These are phyloP conservation scores for Eleusine coracana DNA, from an alignment of 176 grass and related monocot species.

Conservation along the genomic window DNA sequence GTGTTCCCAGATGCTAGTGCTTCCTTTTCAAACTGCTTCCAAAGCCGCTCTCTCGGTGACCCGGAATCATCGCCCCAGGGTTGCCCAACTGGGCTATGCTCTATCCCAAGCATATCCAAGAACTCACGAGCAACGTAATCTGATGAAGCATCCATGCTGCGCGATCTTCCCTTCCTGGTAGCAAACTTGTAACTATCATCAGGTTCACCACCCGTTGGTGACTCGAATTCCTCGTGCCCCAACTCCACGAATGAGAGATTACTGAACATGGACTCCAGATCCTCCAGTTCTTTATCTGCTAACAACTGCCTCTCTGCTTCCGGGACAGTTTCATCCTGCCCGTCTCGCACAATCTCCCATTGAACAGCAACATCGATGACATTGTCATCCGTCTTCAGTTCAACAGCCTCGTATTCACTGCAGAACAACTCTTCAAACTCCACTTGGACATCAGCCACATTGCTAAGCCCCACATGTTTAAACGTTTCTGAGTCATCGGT, in stretches of 20 bases:
- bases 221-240: constrained; percentile 57
- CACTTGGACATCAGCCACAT: constrained; percentile 23
- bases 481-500: constrained; percentile 45
- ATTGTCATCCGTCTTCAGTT: constrained; percentile 32
- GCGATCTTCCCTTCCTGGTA: constrained; percentile 58
- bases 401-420: not conserved
- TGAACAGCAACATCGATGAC: constrained; percentile 18
- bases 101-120: constrained; percentile 86
- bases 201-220: constrained; percentile 38
- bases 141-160: constrained; percentile 64
- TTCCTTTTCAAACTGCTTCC: constrained; percentile 95
- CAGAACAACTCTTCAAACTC: constrained; percentile 18
- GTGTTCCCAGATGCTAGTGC: constrained; percentile 61
- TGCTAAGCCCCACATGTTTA: constrained; percentile 32
- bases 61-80: constrained; percentile 65
- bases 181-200: constrained; percentile 44
- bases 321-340: not conserved
- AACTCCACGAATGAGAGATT: constrained; percentile 53
- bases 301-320: constrained; percentile 39
- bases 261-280: constrained; percentile 58
- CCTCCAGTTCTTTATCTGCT: constrained; percentile 50
- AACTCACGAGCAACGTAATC: constrained; percentile 83
- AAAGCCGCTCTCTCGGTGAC: constrained; percentile 82
- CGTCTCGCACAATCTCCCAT: constrained; percentile 13
- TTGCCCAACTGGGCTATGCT: constrained; percentile 62